These are phyloP conservation scores for Apostasia ramifera DNA, from an alignment of 106 monocot genomes.

Conservation along the genomic window DNA sequence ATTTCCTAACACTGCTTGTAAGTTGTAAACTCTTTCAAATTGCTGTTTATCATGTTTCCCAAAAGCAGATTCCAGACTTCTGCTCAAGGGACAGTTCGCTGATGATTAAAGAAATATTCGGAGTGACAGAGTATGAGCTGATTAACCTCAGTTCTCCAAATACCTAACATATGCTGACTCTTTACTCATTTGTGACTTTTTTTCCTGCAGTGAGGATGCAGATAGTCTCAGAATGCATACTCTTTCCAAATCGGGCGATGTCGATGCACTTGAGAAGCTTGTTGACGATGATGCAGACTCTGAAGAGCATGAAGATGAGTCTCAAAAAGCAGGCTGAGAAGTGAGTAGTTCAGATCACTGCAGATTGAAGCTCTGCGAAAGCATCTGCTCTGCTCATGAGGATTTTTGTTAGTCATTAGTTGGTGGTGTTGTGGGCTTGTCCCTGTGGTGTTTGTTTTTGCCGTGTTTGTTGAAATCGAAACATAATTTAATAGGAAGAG, in stretches of 20 bases:
- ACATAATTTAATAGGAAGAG: no score
- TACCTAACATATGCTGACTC: background rate
- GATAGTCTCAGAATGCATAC: slow-evolving; percentile 45
- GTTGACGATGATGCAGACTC: slow-evolving; percentile 27
- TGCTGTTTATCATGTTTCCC: background rate
- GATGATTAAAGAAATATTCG: slow-evolving; percentile 80
- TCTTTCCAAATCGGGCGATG: slow-evolving; percentile 39
- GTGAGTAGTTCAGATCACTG: background rate
- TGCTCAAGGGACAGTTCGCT: slow-evolving; percentile 69
- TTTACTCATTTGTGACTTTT: background rate
- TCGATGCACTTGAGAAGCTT: slow-evolving; percentile 55
- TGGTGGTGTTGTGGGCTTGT: no score
- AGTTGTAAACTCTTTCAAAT: background rate
- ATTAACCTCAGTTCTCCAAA: background rate
- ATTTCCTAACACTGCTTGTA: background rate
- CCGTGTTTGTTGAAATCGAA: no score
- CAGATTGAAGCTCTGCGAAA: no score
- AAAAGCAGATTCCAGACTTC: slow-evolving; percentile 69
- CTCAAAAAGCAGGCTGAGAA: background rate
- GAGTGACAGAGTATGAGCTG: slow-evolving; percentile 70
- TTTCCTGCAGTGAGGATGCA: slow-evolving; percentile 53
- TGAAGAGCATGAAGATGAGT: slow-evolving; percentile 13
- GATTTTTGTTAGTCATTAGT: no score
- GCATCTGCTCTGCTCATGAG: no score
- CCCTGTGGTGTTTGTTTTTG: no score